phyloP scores from a whole-genome alignment of 345 rosid species.

The Populus tremula region DNA sequence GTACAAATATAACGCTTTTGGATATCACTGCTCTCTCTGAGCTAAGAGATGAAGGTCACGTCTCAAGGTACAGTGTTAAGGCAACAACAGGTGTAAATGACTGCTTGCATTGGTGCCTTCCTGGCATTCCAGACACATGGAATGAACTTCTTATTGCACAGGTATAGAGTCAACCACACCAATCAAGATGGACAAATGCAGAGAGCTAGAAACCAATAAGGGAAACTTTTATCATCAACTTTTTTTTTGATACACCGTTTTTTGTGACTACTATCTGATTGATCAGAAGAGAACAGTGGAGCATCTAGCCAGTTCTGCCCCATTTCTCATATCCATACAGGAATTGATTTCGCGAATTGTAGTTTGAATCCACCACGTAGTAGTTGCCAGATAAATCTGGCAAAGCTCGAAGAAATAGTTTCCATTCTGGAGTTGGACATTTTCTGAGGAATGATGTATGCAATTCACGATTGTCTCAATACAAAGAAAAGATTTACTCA shows the following conservation, averaged over 20 bases:
- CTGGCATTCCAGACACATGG: constrained; percentile 34
- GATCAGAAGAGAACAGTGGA: not conserved
- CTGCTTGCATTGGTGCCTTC: constrained; percentile 97
- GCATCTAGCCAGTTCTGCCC: not conserved
- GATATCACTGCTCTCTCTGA: constrained; percentile 30
- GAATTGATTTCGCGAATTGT: not conserved
- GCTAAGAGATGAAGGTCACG: constrained; percentile 30
- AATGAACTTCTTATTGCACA: constrained; percentile 19
- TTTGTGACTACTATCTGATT: not conserved
- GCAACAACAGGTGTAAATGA: constrained; percentile 48
- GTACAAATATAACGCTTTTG: constrained; percentile 25
- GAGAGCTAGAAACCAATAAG: not conserved
- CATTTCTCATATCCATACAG: not conserved
- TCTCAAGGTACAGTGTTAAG: constrained; percentile 42
- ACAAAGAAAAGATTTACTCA: not conserved
- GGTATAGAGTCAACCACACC: not conserved
- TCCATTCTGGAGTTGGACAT: not conserved
- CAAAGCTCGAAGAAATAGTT: not conserved
- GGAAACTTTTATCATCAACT: not conserved
- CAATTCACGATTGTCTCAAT: not conserved
- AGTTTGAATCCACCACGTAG: not conserved
- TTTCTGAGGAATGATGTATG: not conserved
- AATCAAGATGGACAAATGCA: constrained; percentile 1
- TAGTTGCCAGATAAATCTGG: not conserved
- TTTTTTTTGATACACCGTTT: not conserved